Evolutionary conservation across 768 basidiomycete species (phyloP).

Genomic region (Krasilnikovozyma curviuscula): DNA sequence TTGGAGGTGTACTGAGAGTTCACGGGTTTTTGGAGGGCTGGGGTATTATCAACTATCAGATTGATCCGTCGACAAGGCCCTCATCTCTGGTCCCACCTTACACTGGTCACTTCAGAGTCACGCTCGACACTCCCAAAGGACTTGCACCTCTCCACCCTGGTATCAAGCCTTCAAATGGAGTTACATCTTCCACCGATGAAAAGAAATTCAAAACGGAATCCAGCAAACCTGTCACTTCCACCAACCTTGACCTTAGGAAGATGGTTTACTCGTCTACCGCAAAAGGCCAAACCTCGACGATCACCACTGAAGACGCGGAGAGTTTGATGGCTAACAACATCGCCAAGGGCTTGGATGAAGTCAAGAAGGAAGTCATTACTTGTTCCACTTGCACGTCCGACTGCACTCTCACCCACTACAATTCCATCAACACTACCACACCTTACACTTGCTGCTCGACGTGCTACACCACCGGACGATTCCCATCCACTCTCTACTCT

Average conservation of each 20-base stretch:
- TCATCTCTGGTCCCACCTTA: conserved; percentile 89
- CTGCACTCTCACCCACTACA: conserved; percentile 72
- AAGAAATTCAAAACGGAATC: conserved; percentile 15
- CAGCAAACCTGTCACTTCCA: conserved; percentile 32
- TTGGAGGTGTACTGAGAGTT: conserved; percentile 95
- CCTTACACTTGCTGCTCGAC: conserved; percentile 81
- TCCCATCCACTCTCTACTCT: conserved; percentile 87
- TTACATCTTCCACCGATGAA: neutral
- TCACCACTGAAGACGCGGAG: conserved; percentile 49
- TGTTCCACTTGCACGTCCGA: conserved; percentile 94
- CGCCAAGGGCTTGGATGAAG: conserved; percentile 29
- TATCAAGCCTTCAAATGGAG: conserved; percentile 22
- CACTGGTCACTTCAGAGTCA: conserved; percentile 95
- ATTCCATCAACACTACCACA: conserved; percentile 55
- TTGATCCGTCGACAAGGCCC: conserved; percentile 89
- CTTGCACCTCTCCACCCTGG: conserved; percentile 64
- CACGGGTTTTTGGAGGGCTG: conserved; percentile 98
- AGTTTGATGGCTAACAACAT: conserved; percentile 36
- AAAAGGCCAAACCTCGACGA: conserved; percentile 47
- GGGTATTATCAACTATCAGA: conserved; percentile 98
- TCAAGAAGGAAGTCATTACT: conserved; percentile 31
- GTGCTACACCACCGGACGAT: conserved; percentile 91
- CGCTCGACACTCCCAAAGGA: conserved; percentile 89
- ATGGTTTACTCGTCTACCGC: conserved; percentile 75
- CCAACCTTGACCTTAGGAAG: conserved; percentile 63